These are phyloP conservation scores for Paecilomyces fulvus DNA, from an alignment of 2,329 filamentous ascomycete species.

Conservation along the genomic window DNA sequence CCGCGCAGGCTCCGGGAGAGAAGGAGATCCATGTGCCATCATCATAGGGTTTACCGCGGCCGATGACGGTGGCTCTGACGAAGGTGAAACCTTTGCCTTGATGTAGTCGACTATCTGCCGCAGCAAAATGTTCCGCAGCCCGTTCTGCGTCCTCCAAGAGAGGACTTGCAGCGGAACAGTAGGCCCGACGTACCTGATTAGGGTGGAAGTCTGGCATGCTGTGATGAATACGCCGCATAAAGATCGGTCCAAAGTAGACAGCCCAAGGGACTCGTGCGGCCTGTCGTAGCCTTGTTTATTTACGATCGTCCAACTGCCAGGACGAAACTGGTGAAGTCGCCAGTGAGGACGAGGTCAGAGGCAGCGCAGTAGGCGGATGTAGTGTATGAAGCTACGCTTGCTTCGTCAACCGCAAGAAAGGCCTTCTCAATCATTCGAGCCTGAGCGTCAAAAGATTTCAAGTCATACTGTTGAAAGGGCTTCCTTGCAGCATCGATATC, in stretches of 20 bases:
- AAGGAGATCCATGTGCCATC: too few relatives aligned
- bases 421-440: neutral
- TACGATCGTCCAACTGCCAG: constrained; percentile 5
- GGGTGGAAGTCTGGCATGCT: constrained; percentile 14
- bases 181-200: constrained; percentile 17
- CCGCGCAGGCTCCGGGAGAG: too few relatives aligned
- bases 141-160: too few relatives aligned
- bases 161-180: constrained; percentile 7
- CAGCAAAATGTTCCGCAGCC: too few relatives aligned
- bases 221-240: constrained; percentile 10
- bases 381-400: neutral
- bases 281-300: constrained; percentile 4
- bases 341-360: constrained; percentile 13
- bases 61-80: too few relatives aligned
- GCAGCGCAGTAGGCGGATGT: neutral
- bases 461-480: constrained; percentile 1
- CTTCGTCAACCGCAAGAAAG: constrained; percentile 1
- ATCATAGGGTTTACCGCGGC: too few relatives aligned
- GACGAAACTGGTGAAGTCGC: constrained; percentile 8
- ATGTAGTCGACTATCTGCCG: too few relatives aligned
- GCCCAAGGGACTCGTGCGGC: constrained; percentile 14
- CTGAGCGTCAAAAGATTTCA: neutral
- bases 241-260: constrained; percentile 23
- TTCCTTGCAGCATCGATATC: constrained; percentile 7
- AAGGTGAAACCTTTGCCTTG: too few relatives aligned